Conservation (phyloP, 805 yeast species). For the Candida insectorum region DNA sequence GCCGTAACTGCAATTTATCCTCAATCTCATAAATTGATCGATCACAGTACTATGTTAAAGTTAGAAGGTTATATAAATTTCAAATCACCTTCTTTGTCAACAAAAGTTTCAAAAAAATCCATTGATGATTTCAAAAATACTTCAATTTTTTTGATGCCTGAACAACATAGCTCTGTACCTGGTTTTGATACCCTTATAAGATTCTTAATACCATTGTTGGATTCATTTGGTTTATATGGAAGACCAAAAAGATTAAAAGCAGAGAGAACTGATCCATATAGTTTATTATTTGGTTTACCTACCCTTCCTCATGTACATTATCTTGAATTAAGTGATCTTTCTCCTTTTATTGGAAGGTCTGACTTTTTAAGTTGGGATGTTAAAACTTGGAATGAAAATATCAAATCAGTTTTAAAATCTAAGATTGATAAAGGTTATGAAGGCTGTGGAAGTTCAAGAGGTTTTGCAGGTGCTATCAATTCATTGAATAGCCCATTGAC, state of each 20-base stretch:
- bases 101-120: slow-evolving; percentile 30
- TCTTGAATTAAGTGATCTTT: slow-evolving; percentile 31
- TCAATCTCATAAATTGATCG: slow-evolving; percentile 73
- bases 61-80: slow-evolving; percentile 77
- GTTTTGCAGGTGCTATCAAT: slow-evolving; percentile 55
- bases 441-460: slow-evolving; percentile 73
- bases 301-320: slow-evolving; percentile 44
- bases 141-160: slow-evolving; percentile 43
- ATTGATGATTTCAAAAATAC: slow-evolving; percentile 36
- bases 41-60: slow-evolving; percentile 84
- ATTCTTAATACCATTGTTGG: slow-evolving; percentile 38
- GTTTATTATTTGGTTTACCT: slow-evolving; percentile 43
- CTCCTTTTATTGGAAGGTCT: slow-evolving; percentile 16
- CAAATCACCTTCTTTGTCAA: slow-evolving; percentile 34
- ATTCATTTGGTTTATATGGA: slow-evolving; percentile 44
- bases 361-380: slow-evolving; percentile 36
- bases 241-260: slow-evolving; percentile 42
- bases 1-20: slow-evolving; percentile 92
- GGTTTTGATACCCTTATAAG: slow-evolving; percentile 49
- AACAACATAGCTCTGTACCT: slow-evolving; percentile 43
- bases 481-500: slow-evolving; percentile 43
- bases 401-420: slow-evolving; percentile 27
- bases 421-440: slow-evolving; percentile 52
- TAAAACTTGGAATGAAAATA: slow-evolving; percentile 29
- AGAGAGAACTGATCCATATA: slow-evolving; percentile 37